These are phyloP conservation scores for Polychaeton citri DNA, from an alignment of 2,329 filamentous ascomycete genomes.

Conservation along the genomic window DNA sequence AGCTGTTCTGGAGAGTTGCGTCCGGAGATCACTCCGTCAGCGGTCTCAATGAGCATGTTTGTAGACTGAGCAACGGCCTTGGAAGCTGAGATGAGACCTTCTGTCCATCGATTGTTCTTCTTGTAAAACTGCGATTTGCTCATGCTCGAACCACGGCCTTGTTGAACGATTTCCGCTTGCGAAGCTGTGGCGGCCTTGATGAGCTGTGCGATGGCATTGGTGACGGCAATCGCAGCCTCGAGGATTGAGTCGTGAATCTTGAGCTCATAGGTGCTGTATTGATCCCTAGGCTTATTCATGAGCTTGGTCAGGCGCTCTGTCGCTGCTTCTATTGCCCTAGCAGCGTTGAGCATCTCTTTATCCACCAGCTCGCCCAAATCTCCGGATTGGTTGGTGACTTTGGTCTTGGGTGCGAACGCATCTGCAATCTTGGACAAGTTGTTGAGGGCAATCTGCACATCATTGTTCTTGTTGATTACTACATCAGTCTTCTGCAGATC, in stretches of 20 bases:
- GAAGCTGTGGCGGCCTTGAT: constrained; percentile 90
- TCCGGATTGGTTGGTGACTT: constrained; percentile 63
- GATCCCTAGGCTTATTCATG: constrained; percentile 90
- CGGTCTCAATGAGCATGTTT: constrained; percentile 94
- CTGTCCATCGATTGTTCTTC: constrained; percentile 99
- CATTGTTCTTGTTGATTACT: constrained; percentile 93
- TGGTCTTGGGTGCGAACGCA: constrained; percentile 78
- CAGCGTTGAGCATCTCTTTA: constrained; percentile 79
- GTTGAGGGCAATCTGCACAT: constrained; percentile 88
- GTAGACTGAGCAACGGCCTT: constrained; percentile 92
- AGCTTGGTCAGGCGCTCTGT: constrained; percentile 80
- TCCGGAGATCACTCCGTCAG: constrained; percentile 82
- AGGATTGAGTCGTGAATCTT: constrained; percentile 92
- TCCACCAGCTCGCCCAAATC: constrained; percentile 91
- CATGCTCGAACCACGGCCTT: constrained; percentile 61
- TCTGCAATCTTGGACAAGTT: constrained; percentile 89
- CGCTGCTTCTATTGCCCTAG: constrained; percentile 87
- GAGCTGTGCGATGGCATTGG: constrained; percentile 80
- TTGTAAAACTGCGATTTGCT: constrained; percentile 95
- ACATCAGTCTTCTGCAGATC: constrained; percentile 89
- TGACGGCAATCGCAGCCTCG: constrained; percentile 84
- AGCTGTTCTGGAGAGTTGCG: constrained; percentile 93
- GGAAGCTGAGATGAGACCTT: constrained; percentile 90
- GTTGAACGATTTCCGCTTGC: constrained; percentile 91
- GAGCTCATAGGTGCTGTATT: constrained; percentile 90